Evolutionary conservation across 176 grass and related monocot species (phyloP).

Genomic region (Hordeum marinum): DNA sequence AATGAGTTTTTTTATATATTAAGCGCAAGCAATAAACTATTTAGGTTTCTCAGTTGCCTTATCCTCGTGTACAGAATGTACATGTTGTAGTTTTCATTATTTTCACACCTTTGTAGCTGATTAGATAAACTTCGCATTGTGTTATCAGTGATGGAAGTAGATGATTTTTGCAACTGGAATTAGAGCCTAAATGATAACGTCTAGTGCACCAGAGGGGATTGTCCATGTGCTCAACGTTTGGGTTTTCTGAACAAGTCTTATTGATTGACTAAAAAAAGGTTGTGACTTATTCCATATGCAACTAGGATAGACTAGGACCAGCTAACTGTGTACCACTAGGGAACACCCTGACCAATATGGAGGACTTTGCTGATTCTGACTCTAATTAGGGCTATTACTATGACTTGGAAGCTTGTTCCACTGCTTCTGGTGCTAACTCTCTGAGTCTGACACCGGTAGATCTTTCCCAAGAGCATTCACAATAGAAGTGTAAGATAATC

Average conservation of each 20-base stretch:
- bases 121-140: conserved; percentile 1
- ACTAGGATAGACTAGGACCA: not conserved
- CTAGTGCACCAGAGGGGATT: not conserved
- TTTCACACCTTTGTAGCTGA: not conserved
- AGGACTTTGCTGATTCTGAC: not conserved
- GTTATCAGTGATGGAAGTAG: not conserved
- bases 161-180: not conserved
- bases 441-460: not conserved
- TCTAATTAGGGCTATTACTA: not conserved
- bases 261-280: not conserved
- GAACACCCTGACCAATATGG: not conserved
- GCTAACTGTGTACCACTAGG: not conserved
- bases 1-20: not conserved
- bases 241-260: not conserved
- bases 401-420: not conserved
- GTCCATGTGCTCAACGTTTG: not conserved
- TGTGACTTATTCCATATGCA: not conserved
- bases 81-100: not conserved
- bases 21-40: conserved; percentile 12
- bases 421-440: not conserved
- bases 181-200: not conserved
- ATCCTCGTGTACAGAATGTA: not conserved
- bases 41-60: not conserved
- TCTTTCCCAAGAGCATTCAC: not conserved
- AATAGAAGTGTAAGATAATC: conserved; percentile 1